Base-by-base conservation (phyloP, 768 basidiomycete species). In the Podaxis mareebaensis region DNA sequence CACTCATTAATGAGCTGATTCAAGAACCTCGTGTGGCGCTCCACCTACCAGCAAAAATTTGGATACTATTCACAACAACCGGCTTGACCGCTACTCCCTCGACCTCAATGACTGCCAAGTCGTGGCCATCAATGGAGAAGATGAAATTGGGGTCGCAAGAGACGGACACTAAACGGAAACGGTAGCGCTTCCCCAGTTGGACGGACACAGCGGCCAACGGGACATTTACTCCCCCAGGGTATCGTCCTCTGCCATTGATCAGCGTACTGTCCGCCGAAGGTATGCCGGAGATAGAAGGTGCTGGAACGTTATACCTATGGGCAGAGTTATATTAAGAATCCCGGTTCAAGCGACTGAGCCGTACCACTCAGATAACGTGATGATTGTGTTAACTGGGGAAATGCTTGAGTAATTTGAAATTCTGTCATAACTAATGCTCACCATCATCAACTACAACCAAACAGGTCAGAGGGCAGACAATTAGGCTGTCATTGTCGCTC, bases 41-140 rank as follows among this genome's bases (percentile, higher is more conserved):
- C n/a, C 15, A 44, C 44, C 30, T 53, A 53, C 61, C 53, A 7
- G 60, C 63, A 17, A 67, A 64, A 20, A 67, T 67, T 11, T 64
- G 63, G 11, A 67, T 54, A 22, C 72, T 74, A 54, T 80, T 79
- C 3, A 81, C 79, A 12, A 53, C 55, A 12, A 67, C 11, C 13
- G 69, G 72, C 22, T 63, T 40, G 2, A 67, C 68, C 28, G 70
- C 68, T 33, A 67, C 65, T 13, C 76, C 77, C 26, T 79, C 80
- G 3, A 70, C 73, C 65, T 75, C 76, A 44, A 77, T 78, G 57
- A 83, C 73, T 28, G 65, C 68, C 63, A 84, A 66, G 10, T 68
- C 69, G 66, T 84, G 83, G 3, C 71, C 69, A 46, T 83, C 80
- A 63, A 84, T 82, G 5, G 76, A 79, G 73, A 84, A 79, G 2